phyloP scores from a whole-genome alignment of 805 yeast genomes.

The Candida tibetensis region DNA sequence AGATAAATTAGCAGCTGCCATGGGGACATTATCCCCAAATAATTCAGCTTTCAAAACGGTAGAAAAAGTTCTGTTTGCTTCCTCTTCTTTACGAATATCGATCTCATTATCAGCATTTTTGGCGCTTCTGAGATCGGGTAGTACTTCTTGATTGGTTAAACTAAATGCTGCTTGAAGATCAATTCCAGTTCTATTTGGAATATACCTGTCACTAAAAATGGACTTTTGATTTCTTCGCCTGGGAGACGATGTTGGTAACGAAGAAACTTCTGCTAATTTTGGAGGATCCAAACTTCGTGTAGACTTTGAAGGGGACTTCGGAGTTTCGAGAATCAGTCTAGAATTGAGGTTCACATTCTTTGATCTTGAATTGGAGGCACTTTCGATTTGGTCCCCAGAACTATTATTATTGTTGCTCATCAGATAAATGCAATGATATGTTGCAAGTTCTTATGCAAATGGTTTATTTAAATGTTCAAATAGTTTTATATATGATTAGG shows the following conservation, averaged over 20 bases:
- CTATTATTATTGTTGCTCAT: neutral
- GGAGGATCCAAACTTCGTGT: constrained; percentile 40
- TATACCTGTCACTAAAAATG: constrained; percentile 77
- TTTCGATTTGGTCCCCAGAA: neutral
- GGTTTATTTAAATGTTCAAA: neutral
- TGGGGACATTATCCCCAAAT: constrained; percentile 82
- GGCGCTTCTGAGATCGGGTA: constrained; percentile 33
- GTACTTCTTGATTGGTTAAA: constrained; percentile 45
- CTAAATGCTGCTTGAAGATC: constrained; percentile 85
- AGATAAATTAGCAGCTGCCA: constrained; percentile 38
- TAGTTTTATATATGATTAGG: too few relatives aligned
- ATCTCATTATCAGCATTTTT: constrained; percentile 51
- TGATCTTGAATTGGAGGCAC: neutral
- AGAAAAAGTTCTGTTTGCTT: constrained; percentile 84
- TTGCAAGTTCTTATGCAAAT: neutral
- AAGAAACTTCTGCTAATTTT: constrained; percentile 25
- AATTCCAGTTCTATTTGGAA: constrained; percentile 83
- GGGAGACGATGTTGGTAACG: constrained; percentile 43
- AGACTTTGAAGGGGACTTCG: constrained; percentile 41
- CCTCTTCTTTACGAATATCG: constrained; percentile 68
- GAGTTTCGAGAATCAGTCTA: constrained; percentile 32
- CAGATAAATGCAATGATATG: neutral
- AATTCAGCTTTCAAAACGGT: constrained; percentile 84
- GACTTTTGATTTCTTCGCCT: constrained; percentile 46
- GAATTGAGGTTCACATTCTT: neutral